Conservation (phyloP, 2,329 filamentous ascomycete species). For the Fusarium austroafricanum region DNA sequence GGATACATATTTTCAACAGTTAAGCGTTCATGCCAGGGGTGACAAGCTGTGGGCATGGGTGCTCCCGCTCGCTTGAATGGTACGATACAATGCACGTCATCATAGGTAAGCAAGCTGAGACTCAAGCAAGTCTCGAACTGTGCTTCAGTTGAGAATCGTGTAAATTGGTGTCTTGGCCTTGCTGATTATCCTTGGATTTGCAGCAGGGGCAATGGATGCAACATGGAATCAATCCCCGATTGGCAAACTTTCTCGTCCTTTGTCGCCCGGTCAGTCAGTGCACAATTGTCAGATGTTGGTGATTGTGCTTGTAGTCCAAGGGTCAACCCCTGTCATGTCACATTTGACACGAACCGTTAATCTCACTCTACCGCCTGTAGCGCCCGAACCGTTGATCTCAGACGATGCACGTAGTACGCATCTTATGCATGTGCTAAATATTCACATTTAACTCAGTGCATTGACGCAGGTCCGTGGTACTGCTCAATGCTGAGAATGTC, state of each 20-base stretch:
- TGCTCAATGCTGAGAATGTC: conserved; percentile 7
- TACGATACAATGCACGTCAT: conserved; percentile 42
- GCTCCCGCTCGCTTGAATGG: conserved; percentile 33
- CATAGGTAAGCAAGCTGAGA: conserved; percentile 31
- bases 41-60: conserved; percentile 33
- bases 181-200: conserved; percentile 3
- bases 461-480: conserved; percentile 2
- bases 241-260: background rate
- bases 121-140: conserved; percentile 40
- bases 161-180: conserved; percentile 16
- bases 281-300: conserved; percentile 34
- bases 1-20: conserved; percentile 1
- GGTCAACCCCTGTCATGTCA: conserved; percentile 20
- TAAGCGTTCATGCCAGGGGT: conserved; percentile 29
- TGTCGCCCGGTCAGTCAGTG: conserved; percentile 17
- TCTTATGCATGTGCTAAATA: conserved; percentile 10
- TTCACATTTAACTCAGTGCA: conserved; percentile 8
- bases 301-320: conserved; percentile 12
- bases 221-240: conserved; percentile 13
- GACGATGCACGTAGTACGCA: conserved; percentile 20
- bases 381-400: conserved; percentile 33
- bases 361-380: conserved; percentile 32
- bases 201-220: conserved; percentile 5
- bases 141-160: background rate
- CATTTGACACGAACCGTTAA: conserved; percentile 44